Evolutionary conservation across 179 eudicot genomes (phyloP), one percentile per base, ranked within the genome.

Genomic region (Beta corolliflora): DNA sequence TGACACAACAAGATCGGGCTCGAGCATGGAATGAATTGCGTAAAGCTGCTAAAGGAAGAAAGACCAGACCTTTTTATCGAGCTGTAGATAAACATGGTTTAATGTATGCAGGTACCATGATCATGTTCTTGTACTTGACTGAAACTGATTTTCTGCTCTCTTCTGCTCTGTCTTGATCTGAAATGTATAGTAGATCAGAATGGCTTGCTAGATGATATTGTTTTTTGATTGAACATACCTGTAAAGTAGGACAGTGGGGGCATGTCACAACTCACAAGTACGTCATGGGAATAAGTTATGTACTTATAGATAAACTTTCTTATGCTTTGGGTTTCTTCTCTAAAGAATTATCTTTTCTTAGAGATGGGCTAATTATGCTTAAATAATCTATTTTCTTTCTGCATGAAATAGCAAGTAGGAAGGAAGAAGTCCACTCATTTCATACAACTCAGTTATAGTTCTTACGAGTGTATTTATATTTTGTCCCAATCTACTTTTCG

Each of bases 61-160:
- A 86, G 82, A 88, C 91, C 4, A 91, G 99, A 72, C 99, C 99
- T 25, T 96, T 94, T 77, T 96, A 94, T 86, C 92, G 99, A 74
- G 92, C 97, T 68, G 94, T 87, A 81, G 84, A 96, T 81, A 92
- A 91, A 71, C 87, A 88, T 52, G 93, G 99, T 46, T 80, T 92
- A 41, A 96, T 96, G 99, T 94, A 92, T 91, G 98, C 98, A 79
- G 98, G 99, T 95, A 91, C 65, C 31, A 31, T n/a, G 64, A 25
- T 52, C 54, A 23, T 84, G 45, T 48, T 76, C 59, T 70, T 71
- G 16, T 41, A 12, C 78, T 69, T 71, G 55, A 63, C 69, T 12
- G 56, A 67, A 2, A 72, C 12, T 25, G 48, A 71, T 11, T 69
- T 7, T 72, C 21, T 15, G 54, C 16, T 60, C 70, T 15, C 15